Evolutionary conservation across 305 asterid genomes (phyloP), one percentile per base, ranked within the genome.

Genomic region (Salvia sclarea): DNA sequence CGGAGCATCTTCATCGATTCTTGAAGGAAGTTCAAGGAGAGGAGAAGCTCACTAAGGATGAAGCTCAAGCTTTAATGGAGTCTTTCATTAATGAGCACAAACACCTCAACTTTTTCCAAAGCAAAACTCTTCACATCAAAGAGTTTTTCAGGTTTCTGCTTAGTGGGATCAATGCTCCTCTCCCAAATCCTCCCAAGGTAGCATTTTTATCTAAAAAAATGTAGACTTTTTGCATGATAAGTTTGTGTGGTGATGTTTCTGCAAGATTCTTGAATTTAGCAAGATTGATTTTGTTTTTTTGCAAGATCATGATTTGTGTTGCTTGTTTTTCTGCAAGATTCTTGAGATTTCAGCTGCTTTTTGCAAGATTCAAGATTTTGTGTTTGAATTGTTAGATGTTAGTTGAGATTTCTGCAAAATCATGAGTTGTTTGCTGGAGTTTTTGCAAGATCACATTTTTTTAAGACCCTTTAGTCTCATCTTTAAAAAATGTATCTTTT

Each of bases 1-100:
- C 68, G 8, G 91, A 89, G 1, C 74, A 84, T 38, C 77, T 91
- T 4, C 82, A 78, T 62, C 64, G 47, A 66, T 85, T 91, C 85
- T 65, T 91, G 83, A 78, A 55, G 58, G 95, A 91, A 58, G 84
- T 85, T 2, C 97, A 91, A 54, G 87, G 86, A 8, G 93, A 85
- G 37, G 86, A 78, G 1, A 62, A 79, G 3, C 44, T 84, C 33
- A 80, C 80, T n/a, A 4, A 16, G n/a, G 90, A 81, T 12, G 90
- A 80, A 69, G 83, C 91, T 13, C 86, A 85, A 63, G 25, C 71
- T 44, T 33, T 63, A 6, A 77, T 89, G 83, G 90, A 84, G 3
- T 59, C 82, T 12, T 79, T 83, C 64, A 73, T 81, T 28, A 75
- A 69, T 54, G 80, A 82, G 18, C 82, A 78, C 72, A 86, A 76